These are phyloP conservation scores for Purpureocillium lavendulum DNA, from an alignment of 2,329 filamentous ascomycete species.

Conservation along the genomic window DNA sequence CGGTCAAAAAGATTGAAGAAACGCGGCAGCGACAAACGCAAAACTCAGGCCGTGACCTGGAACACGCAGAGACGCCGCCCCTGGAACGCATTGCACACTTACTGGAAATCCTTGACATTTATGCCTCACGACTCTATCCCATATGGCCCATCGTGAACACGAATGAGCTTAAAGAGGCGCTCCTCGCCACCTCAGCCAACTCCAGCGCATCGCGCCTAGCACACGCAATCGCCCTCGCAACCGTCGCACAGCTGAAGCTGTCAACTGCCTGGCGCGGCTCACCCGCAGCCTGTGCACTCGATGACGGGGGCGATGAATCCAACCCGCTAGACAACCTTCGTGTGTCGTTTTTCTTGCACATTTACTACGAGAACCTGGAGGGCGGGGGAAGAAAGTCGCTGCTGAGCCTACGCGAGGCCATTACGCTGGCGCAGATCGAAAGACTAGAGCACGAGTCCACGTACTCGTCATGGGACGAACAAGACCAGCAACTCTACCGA, in stretches of 20 bases:
- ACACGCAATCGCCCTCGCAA: too few relatives aligned
- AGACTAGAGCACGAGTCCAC: slow-evolving; percentile 34
- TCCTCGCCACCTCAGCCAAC: too few relatives aligned
- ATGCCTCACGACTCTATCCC: slow-evolving; percentile 40
- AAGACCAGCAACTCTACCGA: slow-evolving; percentile 23
- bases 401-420: slow-evolving; percentile 39
- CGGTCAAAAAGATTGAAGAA: slow-evolving; percentile 29
- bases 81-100: slow-evolving; percentile 11
- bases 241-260: too few relatives aligned
- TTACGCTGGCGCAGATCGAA: slow-evolving; percentile 42
- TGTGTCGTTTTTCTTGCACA: slow-evolving; percentile 42
- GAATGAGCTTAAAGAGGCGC: slow-evolving; percentile 20
- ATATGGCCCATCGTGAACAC: slow-evolving; percentile 43
- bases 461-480: slow-evolving; percentile 23
- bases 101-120: slow-evolving; percentile 29
- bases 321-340: slow-evolving; percentile 32
- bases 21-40: slow-evolving; percentile 6
- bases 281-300: too few relatives aligned
- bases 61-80: neutral
- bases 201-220: too few relatives aligned
- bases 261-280: too few relatives aligned
- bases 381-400: slow-evolving; percentile 37
- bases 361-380: slow-evolving; percentile 40
- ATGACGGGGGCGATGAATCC: slow-evolving; percentile 10
- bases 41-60: neutral